A percentile compares a stretch with the other conserved stretches of the same genome.
Conservation (phyloP, 2,329 filamentous ascomycete genomes). For the Fusarium proliferatum region DNA sequence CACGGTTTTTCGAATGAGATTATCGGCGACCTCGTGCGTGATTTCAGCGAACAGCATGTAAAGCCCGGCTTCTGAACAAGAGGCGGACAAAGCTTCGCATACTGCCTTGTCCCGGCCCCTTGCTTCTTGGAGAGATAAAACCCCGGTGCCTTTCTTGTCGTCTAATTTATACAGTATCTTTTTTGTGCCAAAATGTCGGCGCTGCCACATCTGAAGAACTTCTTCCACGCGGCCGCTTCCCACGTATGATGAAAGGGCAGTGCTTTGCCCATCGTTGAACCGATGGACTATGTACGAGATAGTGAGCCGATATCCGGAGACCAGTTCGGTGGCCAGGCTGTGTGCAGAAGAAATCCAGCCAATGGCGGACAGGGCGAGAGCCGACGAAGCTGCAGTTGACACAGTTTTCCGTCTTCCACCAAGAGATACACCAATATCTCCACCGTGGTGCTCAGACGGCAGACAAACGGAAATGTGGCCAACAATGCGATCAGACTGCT, state of each 20-base stretch:
- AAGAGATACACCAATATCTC: conserved; percentile 16
- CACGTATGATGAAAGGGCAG: background rate
- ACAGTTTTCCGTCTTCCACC: background rate
- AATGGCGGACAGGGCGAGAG: conserved; percentile 20
- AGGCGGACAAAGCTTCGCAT: background rate
- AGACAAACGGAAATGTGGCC: conserved; percentile 21
- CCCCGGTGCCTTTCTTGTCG: background rate
- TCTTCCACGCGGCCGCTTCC: background rate
- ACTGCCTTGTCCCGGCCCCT: conserved; percentile 4
- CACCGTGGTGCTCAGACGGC: conserved; percentile 24
- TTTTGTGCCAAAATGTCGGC: background rate
- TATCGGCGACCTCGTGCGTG: conserved; percentile 2
- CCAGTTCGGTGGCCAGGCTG: conserved; percentile 1
- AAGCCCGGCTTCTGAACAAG: conserved; percentile 6
- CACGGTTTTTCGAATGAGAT: background rate
- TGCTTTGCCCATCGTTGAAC: background rate
- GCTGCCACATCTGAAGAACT: conserved; percentile 11
- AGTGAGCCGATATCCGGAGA: conserved; percentile 21
- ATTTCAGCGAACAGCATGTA: conserved; percentile 23
- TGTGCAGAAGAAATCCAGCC: conserved; percentile 15
- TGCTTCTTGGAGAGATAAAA: background rate
- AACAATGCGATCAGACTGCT: background rate
- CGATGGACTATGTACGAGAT: conserved; percentile 20
- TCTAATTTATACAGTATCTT: conserved; percentile 19
- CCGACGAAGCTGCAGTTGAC: conserved; percentile 3